These are phyloP conservation scores for Saccharomyces pastorianus DNA, from an alignment of 1,139 yeast species.

Conservation along the genomic window DNA sequence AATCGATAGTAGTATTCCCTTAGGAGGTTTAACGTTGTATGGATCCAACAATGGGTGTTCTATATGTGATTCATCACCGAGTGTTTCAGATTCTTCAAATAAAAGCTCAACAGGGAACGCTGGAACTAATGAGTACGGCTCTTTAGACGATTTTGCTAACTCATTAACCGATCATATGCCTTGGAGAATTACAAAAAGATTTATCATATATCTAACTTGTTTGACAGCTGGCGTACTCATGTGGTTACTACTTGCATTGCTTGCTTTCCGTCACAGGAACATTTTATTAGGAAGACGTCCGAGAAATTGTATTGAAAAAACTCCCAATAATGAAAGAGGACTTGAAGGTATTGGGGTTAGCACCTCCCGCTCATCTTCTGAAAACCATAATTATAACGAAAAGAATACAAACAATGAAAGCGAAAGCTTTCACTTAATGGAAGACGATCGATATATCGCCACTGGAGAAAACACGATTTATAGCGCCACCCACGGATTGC, in stretches of 20 bases:
- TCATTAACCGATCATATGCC: background rate
- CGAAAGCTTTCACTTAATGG: background rate
- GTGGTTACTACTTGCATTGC: background rate
- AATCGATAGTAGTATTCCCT: slow-evolving; percentile 55
- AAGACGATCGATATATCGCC: slow-evolving; percentile 3
- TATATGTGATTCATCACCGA: background rate
- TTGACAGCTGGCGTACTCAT: background rate
- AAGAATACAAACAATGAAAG: background rate
- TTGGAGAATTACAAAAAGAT: background rate
- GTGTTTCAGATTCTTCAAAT: background rate
- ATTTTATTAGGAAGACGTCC: background rate
- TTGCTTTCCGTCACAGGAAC: background rate
- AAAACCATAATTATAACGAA: background rate
- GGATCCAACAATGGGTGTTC: background rate
- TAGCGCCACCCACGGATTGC: slow-evolving; percentile 18
- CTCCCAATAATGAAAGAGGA: background rate
- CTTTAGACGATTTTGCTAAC: background rate
- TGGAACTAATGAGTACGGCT: background rate
- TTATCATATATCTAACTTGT: background rate
- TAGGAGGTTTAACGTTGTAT: slow-evolving; percentile 38
- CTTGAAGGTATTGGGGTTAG: background rate
- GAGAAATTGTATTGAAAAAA: background rate
- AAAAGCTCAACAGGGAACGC: background rate
- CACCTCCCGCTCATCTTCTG: background rate
- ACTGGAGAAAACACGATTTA: slow-evolving; percentile 17